A percentile compares a stretch with the other conserved stretches of the same genome.
phyloP scores from a whole-genome alignment of 805 yeast species.

The Starmera caribaea region DNA sequence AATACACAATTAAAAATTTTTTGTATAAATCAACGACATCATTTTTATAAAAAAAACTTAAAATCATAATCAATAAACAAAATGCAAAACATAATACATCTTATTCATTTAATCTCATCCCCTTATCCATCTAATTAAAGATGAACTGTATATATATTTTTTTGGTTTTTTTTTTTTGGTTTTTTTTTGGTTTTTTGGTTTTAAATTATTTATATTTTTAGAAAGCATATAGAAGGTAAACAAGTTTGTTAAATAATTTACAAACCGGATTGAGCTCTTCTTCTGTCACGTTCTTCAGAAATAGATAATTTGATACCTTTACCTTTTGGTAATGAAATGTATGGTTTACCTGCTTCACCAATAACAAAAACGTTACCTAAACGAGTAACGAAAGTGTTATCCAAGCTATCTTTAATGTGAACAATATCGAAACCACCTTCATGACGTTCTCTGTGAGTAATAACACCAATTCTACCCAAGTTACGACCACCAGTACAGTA shows the following conservation, averaged over 20 bases:
- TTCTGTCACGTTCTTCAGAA: slow-evolving; percentile 97
- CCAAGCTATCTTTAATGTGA: slow-evolving; percentile 91
- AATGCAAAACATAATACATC: not conserved
- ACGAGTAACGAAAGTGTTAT: slow-evolving; percentile 94
- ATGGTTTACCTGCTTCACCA: slow-evolving; percentile 94
- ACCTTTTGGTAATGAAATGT: slow-evolving; percentile 95
- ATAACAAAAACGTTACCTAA: slow-evolving; percentile 74
- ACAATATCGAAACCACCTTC: slow-evolving; percentile 98
- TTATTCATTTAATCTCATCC: not conserved
- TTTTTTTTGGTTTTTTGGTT: too few species aligned
- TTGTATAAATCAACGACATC: too few species aligned
- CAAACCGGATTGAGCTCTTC: slow-evolving; percentile 59
- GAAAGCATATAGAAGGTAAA: too few species aligned
- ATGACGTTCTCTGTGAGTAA: slow-evolving; percentile 93
- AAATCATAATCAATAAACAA: not conserved
- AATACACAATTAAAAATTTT: not conserved
- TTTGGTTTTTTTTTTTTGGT: too few species aligned
- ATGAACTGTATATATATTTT: too few species aligned
- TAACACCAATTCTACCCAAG: slow-evolving; percentile 97
- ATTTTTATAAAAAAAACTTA: not conserved
- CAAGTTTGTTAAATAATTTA: slow-evolving; percentile 5
- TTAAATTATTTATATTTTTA: too few species aligned
- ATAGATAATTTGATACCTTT: slow-evolving; percentile 95
- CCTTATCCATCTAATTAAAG: not conserved
- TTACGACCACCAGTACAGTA: slow-evolving; percentile 98